phyloP scores from a whole-genome alignment of 2,329 filamentous ascomycete species.

The Rhynchosporium secalis region DNA sequence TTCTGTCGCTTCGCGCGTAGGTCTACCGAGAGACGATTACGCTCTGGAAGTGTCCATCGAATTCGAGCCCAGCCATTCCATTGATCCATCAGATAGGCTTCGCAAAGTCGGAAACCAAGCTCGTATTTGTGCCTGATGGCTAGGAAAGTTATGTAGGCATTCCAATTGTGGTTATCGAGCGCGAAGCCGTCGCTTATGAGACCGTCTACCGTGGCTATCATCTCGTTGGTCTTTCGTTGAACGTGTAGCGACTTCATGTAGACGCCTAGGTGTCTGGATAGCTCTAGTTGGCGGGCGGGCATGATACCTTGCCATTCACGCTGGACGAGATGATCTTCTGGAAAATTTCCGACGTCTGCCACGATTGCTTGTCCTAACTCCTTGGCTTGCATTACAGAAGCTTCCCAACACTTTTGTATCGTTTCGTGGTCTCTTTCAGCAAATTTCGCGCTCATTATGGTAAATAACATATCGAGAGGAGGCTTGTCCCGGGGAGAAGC shows the following conservation, averaged over 20 bases:
- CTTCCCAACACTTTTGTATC: conserved; percentile 66
- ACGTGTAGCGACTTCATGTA: conserved; percentile 51
- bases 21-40: conserved; percentile 34
- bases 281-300: conserved; percentile 44
- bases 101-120: conserved; percentile 73
- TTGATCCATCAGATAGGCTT: conserved; percentile 72
- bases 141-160: conserved; percentile 70
- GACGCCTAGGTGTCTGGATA: conserved; percentile 45
- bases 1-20: conserved; percentile 30
- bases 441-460: conserved; percentile 68
- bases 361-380: conserved; percentile 42
- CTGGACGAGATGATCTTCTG: conserved; percentile 7
- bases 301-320: conserved; percentile 22
- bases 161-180: conserved; percentile 78
- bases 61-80: conserved; percentile 70
- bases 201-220: conserved; percentile 52
- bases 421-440: conserved; percentile 57
- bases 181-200: conserved; percentile 64
- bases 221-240: conserved; percentile 54
- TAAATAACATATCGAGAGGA: conserved; percentile 57
- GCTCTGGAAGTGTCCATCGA: conserved; percentile 29
- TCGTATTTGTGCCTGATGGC: conserved; percentile 58
- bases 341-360: conserved; percentile 4
- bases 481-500: conserved; percentile 41
- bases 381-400: conserved; percentile 56